Conservation (phyloP, 1,139 yeast genomes). For the Yamadazyma blattariae region DNA sequence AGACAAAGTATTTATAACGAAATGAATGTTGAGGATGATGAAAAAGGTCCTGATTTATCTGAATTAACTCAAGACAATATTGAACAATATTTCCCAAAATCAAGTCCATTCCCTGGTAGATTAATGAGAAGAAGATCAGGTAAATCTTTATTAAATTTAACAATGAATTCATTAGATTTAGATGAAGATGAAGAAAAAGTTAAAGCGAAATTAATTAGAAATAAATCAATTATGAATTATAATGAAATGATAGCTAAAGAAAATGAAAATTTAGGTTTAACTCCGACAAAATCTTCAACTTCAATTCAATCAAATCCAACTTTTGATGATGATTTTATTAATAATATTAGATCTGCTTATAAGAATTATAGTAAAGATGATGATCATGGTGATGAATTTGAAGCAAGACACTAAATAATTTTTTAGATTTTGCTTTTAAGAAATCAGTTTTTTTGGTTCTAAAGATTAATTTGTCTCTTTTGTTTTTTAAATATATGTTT, state of each 20-base stretch:
- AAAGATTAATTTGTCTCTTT: no score
- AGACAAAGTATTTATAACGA: conserved; percentile 27
- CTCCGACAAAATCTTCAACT: conserved; percentile 32
- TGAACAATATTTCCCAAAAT: conserved; percentile 36
- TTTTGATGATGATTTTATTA: conserved; percentile 40
- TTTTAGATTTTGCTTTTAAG: no score
- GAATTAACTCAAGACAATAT: conserved; percentile 33
- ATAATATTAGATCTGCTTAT: conserved; percentile 55
- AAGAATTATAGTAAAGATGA: conserved; percentile 37
- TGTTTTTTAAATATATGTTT: no score
- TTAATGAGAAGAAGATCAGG: conserved; percentile 68
- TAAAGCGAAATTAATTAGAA: conserved; percentile 16
- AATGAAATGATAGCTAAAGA: conserved; percentile 21
- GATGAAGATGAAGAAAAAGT: conserved; percentile 54
- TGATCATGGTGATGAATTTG: conserved; percentile 55
- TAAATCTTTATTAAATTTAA: conserved; percentile 63
- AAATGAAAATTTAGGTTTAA: conserved; percentile 24
- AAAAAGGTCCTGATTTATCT: conserved; percentile 7
- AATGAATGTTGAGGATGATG: conserved; percentile 9
- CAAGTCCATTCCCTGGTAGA: conserved; percentile 55
- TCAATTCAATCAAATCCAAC: conserved; percentile 33
- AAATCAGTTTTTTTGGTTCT: neutral
- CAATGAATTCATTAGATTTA: conserved; percentile 64
- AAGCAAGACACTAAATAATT: conserved; percentile 33
- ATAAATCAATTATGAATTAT: conserved; percentile 16